phyloP scores from a whole-genome alignment of 169 alveolate genomes.

The Eimeria nieschulzi region DNA sequence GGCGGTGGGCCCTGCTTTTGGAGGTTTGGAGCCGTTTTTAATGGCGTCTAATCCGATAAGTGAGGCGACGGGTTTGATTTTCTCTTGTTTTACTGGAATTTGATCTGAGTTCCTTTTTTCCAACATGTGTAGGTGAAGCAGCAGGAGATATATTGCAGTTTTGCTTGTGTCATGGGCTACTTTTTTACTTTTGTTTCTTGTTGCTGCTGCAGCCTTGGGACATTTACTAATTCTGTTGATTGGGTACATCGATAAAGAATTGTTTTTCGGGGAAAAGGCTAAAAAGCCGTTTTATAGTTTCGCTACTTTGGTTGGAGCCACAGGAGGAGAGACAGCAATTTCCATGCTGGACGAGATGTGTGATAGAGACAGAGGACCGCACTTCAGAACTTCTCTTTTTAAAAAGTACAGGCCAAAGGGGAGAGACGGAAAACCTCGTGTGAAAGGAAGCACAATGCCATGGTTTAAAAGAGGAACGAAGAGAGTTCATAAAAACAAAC shows the following conservation, averaged over 20 bases:
- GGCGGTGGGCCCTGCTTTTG: neutral
- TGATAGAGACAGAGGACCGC: conserved; percentile 54
- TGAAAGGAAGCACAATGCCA: neutral
- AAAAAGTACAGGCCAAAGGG: neutral
- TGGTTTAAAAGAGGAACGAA: conserved; percentile 12
- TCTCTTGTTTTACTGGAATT: too few species aligned
- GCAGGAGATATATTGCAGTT: neutral
- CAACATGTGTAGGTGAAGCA: too few species aligned
- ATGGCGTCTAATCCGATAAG: conserved; percentile 42
- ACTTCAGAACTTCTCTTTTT: neutral
- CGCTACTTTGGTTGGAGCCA: neutral
- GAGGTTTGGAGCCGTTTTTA: conserved; percentile 32
- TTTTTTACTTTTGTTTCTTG: neutral
- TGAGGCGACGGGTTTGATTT: neutral
- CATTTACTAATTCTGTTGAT: conserved; percentile 2
- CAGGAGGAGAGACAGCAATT: conserved; percentile 17
- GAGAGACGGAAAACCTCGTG: neutral
- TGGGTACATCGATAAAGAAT: conserved; percentile 2
- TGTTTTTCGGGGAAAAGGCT: conserved; percentile 18
- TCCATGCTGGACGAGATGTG: conserved; percentile 64
- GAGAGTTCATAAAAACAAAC: neutral
- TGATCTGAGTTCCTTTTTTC: too few species aligned
- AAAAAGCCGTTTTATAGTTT: conserved; percentile 21
- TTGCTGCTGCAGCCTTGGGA: conserved; percentile 17
- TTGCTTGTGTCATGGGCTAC: neutral